Evolutionary conservation across 441 rosid species (phyloP).

Genomic region (Omphalea diandra): DNA sequence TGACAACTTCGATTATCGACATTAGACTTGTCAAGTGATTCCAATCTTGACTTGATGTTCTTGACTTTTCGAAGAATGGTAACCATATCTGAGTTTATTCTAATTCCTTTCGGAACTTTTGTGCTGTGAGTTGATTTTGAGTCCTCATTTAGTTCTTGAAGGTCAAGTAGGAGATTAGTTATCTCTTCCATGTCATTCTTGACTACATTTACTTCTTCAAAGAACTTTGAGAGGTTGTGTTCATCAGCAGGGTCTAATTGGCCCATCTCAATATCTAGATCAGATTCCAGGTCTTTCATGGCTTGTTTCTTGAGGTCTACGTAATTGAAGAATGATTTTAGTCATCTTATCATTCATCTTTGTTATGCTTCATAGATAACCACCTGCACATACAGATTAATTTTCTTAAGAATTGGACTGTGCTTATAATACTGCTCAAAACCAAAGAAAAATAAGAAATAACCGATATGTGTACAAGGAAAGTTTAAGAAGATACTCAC

Average conservation of each 20-base stretch:
- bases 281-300: conserved; percentile 24
- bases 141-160: conserved; percentile 33
- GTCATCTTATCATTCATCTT: conserved; percentile 38
- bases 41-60: conserved; percentile 33
- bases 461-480: background rate
- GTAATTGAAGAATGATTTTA: conserved; percentile 29
- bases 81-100: conserved; percentile 38
- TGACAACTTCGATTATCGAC: conserved; percentile 20
- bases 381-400: conserved; percentile 1
- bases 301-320: conserved; percentile 35
- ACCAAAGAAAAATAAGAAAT: background rate
- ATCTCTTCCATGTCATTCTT: conserved; percentile 35
- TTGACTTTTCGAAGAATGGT: conserved; percentile 38
- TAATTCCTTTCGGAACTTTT: conserved; percentile 30
- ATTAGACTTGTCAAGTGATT: conserved; percentile 36
- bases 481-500: background rate
- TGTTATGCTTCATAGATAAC: conserved; percentile 6
- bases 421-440: background rate
- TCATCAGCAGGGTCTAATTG: conserved; percentile 26
- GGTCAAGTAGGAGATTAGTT: conserved; percentile 37
- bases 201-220: conserved; percentile 26
- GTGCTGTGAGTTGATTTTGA: conserved; percentile 40
- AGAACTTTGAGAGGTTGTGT: conserved; percentile 27
- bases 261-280: conserved; percentile 34
- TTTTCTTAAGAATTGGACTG: background rate